Base-by-base conservation (phyloP, 2,329 filamentous ascomycete genomes). In the Aureobasidium sp. region DNA sequence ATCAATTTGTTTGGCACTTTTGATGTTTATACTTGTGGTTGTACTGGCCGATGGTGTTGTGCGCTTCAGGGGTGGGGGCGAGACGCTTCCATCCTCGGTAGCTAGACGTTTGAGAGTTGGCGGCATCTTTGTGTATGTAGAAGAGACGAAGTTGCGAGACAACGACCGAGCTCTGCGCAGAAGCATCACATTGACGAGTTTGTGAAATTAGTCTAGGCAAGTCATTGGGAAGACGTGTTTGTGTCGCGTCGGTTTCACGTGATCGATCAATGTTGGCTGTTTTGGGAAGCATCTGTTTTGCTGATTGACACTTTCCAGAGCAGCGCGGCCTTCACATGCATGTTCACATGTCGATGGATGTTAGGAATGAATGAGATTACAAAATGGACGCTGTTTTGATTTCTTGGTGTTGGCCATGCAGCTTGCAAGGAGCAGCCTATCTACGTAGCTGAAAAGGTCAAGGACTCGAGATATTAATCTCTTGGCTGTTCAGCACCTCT, bases 11-110 rank as follows among this genome's bases (percentile, higher is more conserved):
- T 32, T 10, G 25, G 16, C 13, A 21, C 2, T 9, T 6, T 42
- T 8, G 15, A 10, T 27, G 13, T 15, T n/a, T 37, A 5, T 58
- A 83, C 81, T 83, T 37, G 79, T 58, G 10, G 42, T 85, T 5
- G 81, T 80, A 5, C 78, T 79, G 3, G 57, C 25, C 9, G 81
- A 78, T 59, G 79, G 77, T 55, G 81, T 75, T 68, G 80, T 82
- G 42, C 83, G 76, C 70, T 82, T 85, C 15, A 79, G 67, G 27
- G 81, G 78, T 54, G 83, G 83, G 48, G 84, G 84, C 60, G 83
- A 86, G 48, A 86, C 78, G 55, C 77, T 72, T 59, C 74, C 70
- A 62, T 76, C 72, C 64, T 71, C 69, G 8, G 75, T 73, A 57
- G 67, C 72, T 16, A 70, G 65, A 37, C 77, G 71, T 66, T 79